Conservation (phyloP, 148 eudicot genomes). For the Vaccinium myrtillus region DNA sequence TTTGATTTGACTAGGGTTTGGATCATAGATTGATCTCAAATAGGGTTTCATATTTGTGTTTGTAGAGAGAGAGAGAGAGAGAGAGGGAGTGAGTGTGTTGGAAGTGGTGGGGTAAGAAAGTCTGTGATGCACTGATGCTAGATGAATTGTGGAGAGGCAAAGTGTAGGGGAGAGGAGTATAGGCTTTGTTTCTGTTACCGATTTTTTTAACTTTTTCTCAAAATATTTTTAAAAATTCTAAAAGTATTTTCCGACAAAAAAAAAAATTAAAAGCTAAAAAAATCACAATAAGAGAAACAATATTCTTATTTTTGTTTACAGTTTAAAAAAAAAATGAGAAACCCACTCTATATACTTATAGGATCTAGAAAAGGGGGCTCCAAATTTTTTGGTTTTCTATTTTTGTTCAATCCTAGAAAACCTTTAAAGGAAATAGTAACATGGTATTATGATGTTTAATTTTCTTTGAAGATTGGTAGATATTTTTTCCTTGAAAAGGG, state of each 20-base stretch:
- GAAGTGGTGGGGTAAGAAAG: neutral
- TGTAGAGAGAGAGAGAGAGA: neutral
- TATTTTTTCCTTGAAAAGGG: constrained; percentile 17
- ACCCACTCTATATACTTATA: too few species aligned
- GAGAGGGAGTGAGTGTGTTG: neutral
- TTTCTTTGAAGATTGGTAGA: constrained; percentile 17
- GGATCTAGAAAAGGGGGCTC: neutral
- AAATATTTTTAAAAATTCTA: too few species aligned
- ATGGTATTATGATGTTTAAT: neutral
- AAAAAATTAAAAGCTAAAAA: too few species aligned
- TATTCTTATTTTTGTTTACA: too few species aligned
- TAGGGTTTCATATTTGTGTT: constrained; percentile 14
- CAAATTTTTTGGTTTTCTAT: neutral
- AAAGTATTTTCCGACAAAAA: too few species aligned
- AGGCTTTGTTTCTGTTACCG: too few species aligned
- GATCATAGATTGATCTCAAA: constrained; percentile 12
- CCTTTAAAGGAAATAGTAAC: neutral
- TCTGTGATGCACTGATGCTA: too few species aligned
- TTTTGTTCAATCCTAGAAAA: constrained; percentile 34
- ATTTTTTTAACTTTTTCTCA: too few species aligned
- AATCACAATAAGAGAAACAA: too few species aligned
- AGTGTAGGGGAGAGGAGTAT: too few species aligned
- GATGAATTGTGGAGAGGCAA: neutral
- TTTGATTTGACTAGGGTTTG: too few species aligned
- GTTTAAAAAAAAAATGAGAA: too few species aligned